Conservation (phyloP, 2,329 filamentous ascomycete genomes). For the Aspergillus spinulosporus region DNA sequence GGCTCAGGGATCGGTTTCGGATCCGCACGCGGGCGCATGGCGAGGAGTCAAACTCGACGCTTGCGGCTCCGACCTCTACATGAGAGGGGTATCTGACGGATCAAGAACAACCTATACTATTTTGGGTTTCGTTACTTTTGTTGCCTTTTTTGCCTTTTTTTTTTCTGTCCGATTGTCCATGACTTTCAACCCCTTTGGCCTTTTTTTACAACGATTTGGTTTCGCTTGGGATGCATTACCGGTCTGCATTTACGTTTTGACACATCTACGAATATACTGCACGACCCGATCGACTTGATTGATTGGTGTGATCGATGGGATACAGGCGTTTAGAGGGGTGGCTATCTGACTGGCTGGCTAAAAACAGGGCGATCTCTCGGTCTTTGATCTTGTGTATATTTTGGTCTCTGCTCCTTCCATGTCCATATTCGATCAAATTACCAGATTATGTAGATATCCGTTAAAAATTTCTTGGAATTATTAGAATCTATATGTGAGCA, state of each 20-base stretch:
- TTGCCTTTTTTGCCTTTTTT: background rate
- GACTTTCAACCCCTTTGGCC: background rate
- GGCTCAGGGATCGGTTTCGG: conserved; percentile 38
- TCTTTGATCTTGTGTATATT: conserved; percentile 3
- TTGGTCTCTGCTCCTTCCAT: background rate
- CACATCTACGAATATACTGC: background rate
- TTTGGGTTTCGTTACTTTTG: background rate
- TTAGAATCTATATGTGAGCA: too few relatives aligned
- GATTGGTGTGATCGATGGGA: background rate
- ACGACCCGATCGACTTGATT: background rate
- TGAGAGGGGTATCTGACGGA: background rate
- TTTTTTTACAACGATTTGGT: background rate
- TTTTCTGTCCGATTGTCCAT: too few relatives aligned
- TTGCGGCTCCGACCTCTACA: background rate
- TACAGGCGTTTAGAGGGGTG: conserved; percentile 14
- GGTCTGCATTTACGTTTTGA: background rate
- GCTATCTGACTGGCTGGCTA: background rate
- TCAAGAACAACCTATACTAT: background rate
- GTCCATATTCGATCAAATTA: background rate
- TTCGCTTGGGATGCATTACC: conserved; percentile 2
- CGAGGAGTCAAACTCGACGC: conserved; percentile 14
- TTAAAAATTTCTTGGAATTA: too few relatives aligned
- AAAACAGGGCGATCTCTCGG: background rate
- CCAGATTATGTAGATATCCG: background rate
- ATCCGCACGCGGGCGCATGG: conserved; percentile 36